Conservation (phyloP, 768 basidiomycete species). For the Tylopilus intermedius region DNA sequence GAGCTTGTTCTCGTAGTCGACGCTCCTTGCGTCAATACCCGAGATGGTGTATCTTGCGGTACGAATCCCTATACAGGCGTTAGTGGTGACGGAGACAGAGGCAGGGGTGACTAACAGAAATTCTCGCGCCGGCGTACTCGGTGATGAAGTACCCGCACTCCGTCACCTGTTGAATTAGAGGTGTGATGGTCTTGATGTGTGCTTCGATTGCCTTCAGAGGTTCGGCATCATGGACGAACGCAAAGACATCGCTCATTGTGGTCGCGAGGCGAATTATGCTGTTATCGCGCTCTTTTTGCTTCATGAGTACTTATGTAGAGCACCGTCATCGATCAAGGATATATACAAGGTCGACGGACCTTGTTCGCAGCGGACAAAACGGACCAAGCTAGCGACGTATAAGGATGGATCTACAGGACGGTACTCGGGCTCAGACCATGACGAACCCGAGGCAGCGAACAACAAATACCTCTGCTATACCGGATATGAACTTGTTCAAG, state of each 20-base stretch:
- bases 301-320: background rate
- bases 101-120: background rate
- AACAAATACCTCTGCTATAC: background rate
- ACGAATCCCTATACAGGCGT: background rate
- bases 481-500: background rate
- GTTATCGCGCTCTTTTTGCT: background rate
- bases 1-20: background rate
- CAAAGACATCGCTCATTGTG: background rate
- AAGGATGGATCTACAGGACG: background rate
- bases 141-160: background rate
- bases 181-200: background rate
- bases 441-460: background rate
- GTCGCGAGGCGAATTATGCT: background rate
- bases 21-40: background rate
- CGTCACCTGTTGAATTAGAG: background rate
- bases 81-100: background rate
- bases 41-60: background rate
- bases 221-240: background rate
- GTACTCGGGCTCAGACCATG: too few species aligned
- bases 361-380: background rate
- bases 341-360: background rate
- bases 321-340: background rate
- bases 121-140: background rate
- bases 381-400: background rate
- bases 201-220: background rate